A percentile compares a stretch with the other conserved stretches of the same genome.
Evolutionary conservation across 2,329 filamentous ascomycete species (phyloP).

Genomic region (Pyricularia pennisetigena): DNA sequence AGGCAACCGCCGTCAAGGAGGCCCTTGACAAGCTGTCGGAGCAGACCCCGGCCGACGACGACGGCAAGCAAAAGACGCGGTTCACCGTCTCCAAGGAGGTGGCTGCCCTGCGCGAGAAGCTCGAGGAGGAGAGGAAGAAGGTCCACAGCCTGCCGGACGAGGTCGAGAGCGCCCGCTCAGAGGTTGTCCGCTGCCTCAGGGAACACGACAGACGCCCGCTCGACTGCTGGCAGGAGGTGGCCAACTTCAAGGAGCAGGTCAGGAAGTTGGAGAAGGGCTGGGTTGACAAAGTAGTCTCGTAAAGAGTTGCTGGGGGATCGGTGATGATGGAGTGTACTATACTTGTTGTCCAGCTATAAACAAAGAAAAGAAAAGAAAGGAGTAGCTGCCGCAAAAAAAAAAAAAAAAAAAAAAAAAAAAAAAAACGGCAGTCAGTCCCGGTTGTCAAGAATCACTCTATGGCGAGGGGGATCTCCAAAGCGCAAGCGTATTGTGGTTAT

Average conservation of each 20-base stretch:
- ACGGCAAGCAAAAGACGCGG: constrained; percentile 19
- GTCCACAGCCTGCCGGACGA: constrained; percentile 59
- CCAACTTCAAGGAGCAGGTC: constrained; percentile 83
- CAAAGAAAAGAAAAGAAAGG: not conserved
- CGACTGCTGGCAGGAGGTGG: constrained; percentile 91
- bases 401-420: not conserved
- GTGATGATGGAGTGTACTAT: not conserved
- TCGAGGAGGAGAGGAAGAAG: constrained; percentile 55
- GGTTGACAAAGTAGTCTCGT: constrained; percentile 69
- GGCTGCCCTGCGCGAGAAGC: constrained; percentile 44
- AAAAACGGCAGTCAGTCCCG: not conserved
- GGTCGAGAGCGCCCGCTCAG: constrained; percentile 65
- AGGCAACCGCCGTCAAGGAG: constrained; percentile 57
- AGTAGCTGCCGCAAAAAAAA: not conserved
- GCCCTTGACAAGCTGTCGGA: constrained; percentile 54
- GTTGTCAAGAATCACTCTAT: not conserved
- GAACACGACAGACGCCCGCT: constrained; percentile 79
- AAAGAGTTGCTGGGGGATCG: not conserved
- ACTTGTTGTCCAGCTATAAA: not conserved
- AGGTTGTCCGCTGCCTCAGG: constrained; percentile 71
- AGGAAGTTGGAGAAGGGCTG: constrained; percentile 76
- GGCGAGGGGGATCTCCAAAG: not conserved
- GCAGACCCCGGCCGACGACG: constrained; percentile 18
- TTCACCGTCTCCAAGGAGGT: constrained; percentile 50
- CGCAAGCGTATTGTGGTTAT: not conserved